Evolutionary conservation across 1,284 basidiomycete genomes (phyloP), one percentile per base, ranked within the genome.

Genomic region (Fistulinella cinereoalba): DNA sequence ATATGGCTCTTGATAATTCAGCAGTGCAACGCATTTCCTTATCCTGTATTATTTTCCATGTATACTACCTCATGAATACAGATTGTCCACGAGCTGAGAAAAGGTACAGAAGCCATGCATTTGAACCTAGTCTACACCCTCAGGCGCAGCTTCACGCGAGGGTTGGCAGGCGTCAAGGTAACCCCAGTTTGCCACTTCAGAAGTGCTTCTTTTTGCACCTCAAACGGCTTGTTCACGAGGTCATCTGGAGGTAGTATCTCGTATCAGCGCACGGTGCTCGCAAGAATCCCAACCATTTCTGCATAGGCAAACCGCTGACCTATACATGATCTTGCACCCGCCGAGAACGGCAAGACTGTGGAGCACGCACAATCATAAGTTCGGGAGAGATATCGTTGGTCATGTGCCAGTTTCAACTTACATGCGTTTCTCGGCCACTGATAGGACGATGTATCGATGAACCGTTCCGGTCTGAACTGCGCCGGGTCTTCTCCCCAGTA

Each of bases 401-500:
- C n/a, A n/a, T n/a, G n/a, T n/a, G n/a, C n/a, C n/a, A n/a, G n/a
- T n/a, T n/a, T n/a, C n/a, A n/a, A 8, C 61, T 49, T 37, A 62
- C 58, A 65, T 27, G 62, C 67, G 29, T 64, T 45, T 41, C 66
- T 63, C n/a, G 68, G 70, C 71, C 71, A 73, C 19, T 61, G 56
- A 36, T 69, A 69, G 2, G 60, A 54, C 11, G 56, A 56, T 0
- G 60, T 67, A 37, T 75, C 73, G 24, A 79, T 62, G 65, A 77
- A 79, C 0, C 75, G 68, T 45, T 79, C 74, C 1, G 72, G 74
- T 27, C 60, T 68, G 60, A 72, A 76, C 22, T 66, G 61, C 22
- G 63, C 58, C 0, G 63, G 64, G 40, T 80, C 77, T 3, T 49
- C 40, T 13, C 77, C 75, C 71, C 73, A 80, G 24, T 65, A 55